These are phyloP conservation scores for Sporormia fimetaria DNA, from an alignment of 495 filamentous ascomycete genomes.

Conservation along the genomic window DNA sequence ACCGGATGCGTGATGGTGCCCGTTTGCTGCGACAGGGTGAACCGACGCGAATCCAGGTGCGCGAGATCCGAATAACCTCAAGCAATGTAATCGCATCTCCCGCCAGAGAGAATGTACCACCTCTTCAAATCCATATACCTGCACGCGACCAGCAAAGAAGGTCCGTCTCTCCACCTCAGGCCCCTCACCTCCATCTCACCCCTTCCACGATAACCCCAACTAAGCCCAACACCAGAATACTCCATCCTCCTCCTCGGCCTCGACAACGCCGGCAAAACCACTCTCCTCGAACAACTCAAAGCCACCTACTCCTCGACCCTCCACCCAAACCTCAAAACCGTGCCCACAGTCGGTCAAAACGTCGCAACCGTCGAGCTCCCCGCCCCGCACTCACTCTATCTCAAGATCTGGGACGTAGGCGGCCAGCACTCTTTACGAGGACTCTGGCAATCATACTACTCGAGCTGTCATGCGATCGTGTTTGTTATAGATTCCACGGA, in stretches of 20 bases:
- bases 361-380: constrained; percentile 77
- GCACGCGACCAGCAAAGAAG: constrained; percentile 91
- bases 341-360: constrained; percentile 96
- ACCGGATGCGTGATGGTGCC: too few species aligned
- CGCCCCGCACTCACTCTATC: constrained; percentile 87
- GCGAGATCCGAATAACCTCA: too few species aligned
- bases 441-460: constrained; percentile 94
- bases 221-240: constrained; percentile 54
- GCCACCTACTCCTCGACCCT: constrained; percentile 46
- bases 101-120: constrained; percentile 86
- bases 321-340: constrained; percentile 50
- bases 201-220: neutral
- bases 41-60: too few species aligned
- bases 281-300: constrained; percentile 92
- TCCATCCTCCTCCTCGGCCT: constrained; percentile 93
- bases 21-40: too few species aligned
- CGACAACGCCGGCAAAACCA: constrained; percentile 97
- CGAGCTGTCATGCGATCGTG: constrained; percentile 87
- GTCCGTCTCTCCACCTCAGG: constrained; percentile 31
- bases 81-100: too few species aligned
- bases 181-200: neutral
- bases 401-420: constrained; percentile 98
- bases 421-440: constrained; percentile 80
- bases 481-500: constrained; percentile 94
- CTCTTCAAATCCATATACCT: constrained; percentile 89